Evolutionary conservation across 2,329 filamentous ascomycete species (phyloP), one percentile per base, ranked within the genome.

Genomic region (Alternaria sp.): DNA sequence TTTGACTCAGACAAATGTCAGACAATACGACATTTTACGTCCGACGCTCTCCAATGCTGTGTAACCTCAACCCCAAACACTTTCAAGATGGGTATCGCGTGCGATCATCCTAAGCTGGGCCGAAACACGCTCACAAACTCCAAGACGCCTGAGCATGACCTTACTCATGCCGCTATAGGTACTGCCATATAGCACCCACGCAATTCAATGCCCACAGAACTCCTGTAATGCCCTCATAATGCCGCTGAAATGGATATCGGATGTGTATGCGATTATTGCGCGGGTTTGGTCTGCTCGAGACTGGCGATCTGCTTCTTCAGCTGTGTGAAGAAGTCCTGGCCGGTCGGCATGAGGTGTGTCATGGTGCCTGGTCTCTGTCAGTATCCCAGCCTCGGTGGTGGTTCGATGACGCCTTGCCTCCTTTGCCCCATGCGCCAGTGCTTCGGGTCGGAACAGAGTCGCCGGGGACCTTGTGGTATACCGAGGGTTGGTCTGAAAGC

Each of bases 271-370:
- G 58, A 57, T 54, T 54, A 65, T 60, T 75, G 74, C 61, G 74
- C 65, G 43, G 72, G 67, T 66, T 80, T 81, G 66, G 55, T 69
- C 60, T 80, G 77, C 63, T 83, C 80, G 54, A 83, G 70, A 30
- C 68, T 75, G 10, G 73, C 75, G 23, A 84, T 71, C 72, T 83
- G 81, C 79, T 84, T 84, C 68, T 80, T 80, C 51, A 84, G 76
- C 61, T 82, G 79, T 20, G 75, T 77, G 70, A 82, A 82, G 74
- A 84, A 84, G 63, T 81, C 77, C 66, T 83, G 80, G 28, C 80
- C 79, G 37, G 76, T 81, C 15, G 82, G 81, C 81, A 83, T 82
- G n/a, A 78, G 70, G 64, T 81, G 76, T 30, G 75, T 69, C 72
- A 77, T 78, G 60, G 73, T 77, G 55, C 77, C 78, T 80, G 68